Base-by-base conservation (phyloP, 2,329 filamentous ascomycete genomes). In the Trichoderma polysporum region DNA sequence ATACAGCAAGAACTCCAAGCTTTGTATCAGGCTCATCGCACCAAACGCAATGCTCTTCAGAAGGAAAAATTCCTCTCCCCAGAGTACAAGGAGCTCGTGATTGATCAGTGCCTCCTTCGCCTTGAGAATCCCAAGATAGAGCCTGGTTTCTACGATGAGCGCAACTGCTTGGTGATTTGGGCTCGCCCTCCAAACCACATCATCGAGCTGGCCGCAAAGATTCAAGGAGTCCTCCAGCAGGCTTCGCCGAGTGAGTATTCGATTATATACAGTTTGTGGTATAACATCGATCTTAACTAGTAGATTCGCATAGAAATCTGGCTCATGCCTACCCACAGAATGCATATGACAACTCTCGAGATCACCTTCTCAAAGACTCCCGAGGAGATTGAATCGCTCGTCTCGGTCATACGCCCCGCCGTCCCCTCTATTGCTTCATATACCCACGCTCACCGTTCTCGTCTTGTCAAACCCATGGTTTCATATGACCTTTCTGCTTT, bases 81-180 rank as follows among this genome's bases (percentile, higher is more conserved):
- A 0, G 84, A 86, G 35, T 97, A 94, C 71, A 75, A 82, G 1
- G 90, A 90, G 66, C 86, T 96, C 73, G 86, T 87, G 57, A 84
- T 94, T 60, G 94, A 98, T 74, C 87, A 89, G 2, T 89, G 92
- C 65, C 84, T 97, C 1, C 80, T 89, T 58, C 89, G 89, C 65
- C 80, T 97, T 35, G 85, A 90, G 71, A 84, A 89, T 50, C 85
- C 85, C 1, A 78, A 84, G 1, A 79, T 90, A 39, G 85, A 92
- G 69, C 89, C 88, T 1, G 87, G 86, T 1, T 97, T 91, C 75
- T 77, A 83, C 60, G 94, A 98, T 75, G 86, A 87, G 49, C 84
- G 94, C 47, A 85, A 97, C 74, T 96, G 94, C 75, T 83, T 97
- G 12, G 91, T 93, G 0, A 89, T 97, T 74, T 97, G 93, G 93